Evolutionary conservation across 108 stramenopile species (phyloP).

Genomic region (Cyclotella atomus): DNA sequence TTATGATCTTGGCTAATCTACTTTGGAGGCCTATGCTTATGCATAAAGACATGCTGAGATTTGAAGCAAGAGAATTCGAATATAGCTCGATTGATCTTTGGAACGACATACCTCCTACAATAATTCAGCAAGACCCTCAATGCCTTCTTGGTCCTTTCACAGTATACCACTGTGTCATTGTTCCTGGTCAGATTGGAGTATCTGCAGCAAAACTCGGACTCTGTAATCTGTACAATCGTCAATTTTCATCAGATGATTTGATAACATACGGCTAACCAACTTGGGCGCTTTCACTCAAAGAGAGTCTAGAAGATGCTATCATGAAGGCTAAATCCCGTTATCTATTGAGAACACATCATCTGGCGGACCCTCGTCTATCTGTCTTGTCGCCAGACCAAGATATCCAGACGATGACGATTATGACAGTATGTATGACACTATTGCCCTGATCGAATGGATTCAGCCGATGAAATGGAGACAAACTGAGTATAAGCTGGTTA

Average conservation of each 20-base stretch:
- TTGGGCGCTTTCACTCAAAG: neutral
- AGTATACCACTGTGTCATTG: constrained; percentile 6
- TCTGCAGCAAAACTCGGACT: neutral
- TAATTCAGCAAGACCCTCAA: neutral
- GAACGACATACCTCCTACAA: neutral
- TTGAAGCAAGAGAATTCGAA: neutral
- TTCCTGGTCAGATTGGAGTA: neutral
- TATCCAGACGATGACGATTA: neutral
- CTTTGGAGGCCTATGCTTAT: neutral
- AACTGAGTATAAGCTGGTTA: no score
- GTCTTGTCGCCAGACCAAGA: neutral
- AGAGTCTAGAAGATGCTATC: neutral
- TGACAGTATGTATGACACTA: no score
- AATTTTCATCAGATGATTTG: no score
- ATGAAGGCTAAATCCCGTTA: neutral
- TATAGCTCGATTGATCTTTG: constrained; percentile 3
- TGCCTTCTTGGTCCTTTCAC: no score
- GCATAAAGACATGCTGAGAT: neutral
- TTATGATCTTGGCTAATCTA: neutral
- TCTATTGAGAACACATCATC: no score
- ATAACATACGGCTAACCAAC: neutral
- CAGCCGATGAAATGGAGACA: no score
- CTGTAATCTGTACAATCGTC: neutral
- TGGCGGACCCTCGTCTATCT: no score
- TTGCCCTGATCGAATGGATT: no score